Evolutionary conservation across 345 rosid genomes (phyloP), one percentile per base, ranked within the genome.

Genomic region (Noccaea bulbosa): DNA sequence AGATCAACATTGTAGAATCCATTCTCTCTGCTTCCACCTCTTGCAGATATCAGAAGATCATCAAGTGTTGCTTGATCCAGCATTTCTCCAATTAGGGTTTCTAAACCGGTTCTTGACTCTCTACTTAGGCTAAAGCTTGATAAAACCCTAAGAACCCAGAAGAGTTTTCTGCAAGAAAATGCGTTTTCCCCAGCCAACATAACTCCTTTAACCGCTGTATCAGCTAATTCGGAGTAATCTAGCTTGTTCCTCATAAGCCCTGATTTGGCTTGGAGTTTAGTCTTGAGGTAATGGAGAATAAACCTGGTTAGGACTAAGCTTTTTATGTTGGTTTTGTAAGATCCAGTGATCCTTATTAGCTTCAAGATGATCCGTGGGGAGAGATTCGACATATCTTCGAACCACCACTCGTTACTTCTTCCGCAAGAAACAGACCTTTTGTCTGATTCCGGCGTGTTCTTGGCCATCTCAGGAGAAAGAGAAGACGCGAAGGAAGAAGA

Each of bases 21-120:
- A 24, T 35, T 44, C 14, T 64, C 70, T 74, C 32, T 73, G 40
- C 30, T 51, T 67, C 83, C 87, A 33, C 66, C 70, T 47, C 65
- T 75, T 44, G 70, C 75, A 5, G 85, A 65, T 27, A 90, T 81
- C 69, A 88, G n/a, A 59, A 90, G 75, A 69, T 90, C 97, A 75
- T 90, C 97, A 7, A 90, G 62, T 37, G 84, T 88, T 77, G 97
- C 92, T 68, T 88, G 83, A 52, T 90, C 90, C 44, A 90, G 78
- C 80, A 78, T 76, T 37, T 48, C 81, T 20, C 97, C 92, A 2
- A 86, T 90, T 34, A 85, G 47, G 69, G 80, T 83, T 88, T 90
- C 97, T 77, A 90, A 65, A 44, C 83, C 76, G 16, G 9, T 52
- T 63, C 78, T 83, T 68, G 84, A 85, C 41, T 78, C 86, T 73